phyloP scores from a whole-genome alignment of 2,329 filamentous ascomycete species.

The Trichoderma semiorbis region DNA sequence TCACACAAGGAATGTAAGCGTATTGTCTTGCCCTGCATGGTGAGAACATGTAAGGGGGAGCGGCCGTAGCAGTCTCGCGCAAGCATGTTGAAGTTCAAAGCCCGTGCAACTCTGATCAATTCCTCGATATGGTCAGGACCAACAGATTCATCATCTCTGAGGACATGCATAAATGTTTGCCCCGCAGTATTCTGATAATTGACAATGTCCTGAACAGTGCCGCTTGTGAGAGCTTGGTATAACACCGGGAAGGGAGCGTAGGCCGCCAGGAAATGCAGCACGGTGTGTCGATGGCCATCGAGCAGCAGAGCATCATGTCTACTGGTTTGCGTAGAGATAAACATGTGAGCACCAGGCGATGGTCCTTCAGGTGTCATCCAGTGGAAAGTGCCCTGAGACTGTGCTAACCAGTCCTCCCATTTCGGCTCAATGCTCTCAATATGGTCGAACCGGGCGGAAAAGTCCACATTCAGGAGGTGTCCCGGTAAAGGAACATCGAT shows the following conservation, averaged over 20 bases:
- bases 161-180: slow-evolving; percentile 48
- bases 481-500: background rate
- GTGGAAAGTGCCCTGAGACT: background rate
- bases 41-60: slow-evolving; percentile 48
- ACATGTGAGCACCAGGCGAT: slow-evolving; percentile 18
- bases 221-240: slow-evolving; percentile 25
- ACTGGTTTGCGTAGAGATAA: slow-evolving; percentile 19
- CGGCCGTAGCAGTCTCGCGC: slow-evolving; percentile 50
- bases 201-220: slow-evolving; percentile 23
- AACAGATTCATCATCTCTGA: slow-evolving; percentile 26
- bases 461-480: background rate
- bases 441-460: background rate
- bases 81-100: slow-evolving; percentile 32
- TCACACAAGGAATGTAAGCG: slow-evolving; percentile 33
- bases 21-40: slow-evolving; percentile 22
- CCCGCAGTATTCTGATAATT: slow-evolving; percentile 40
- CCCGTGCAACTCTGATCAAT: slow-evolving; percentile 15
- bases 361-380: slow-evolving; percentile 30
- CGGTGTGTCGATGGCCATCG: slow-evolving; percentile 48
- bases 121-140: slow-evolving; percentile 24
- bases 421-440: background rate
- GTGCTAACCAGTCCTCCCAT: background rate
- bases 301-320: slow-evolving; percentile 19
- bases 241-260: slow-evolving; percentile 29
- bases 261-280: slow-evolving; percentile 46